Conservation (phyloP, 345 rosid species). For the Arabis hirsuta region DNA sequence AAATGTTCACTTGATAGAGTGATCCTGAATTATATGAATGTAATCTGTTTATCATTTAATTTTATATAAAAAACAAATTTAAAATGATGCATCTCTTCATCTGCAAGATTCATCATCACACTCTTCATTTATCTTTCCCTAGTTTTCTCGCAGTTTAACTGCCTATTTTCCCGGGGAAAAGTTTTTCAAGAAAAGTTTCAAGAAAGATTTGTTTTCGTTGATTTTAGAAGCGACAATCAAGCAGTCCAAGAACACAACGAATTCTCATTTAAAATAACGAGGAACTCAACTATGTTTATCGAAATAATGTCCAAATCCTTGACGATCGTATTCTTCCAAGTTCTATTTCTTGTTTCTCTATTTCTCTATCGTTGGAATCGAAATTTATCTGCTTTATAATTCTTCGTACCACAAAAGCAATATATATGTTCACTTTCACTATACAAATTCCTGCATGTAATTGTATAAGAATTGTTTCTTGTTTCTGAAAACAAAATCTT, state of each 20-base stretch:
- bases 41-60: too few relatives aligned
- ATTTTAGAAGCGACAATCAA: constrained; percentile 13
- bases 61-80: too few relatives aligned
- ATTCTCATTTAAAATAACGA: constrained; percentile 4
- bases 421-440: background rate
- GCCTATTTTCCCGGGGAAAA: too few relatives aligned
- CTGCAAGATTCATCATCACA: too few relatives aligned
- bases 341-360: constrained; percentile 20
- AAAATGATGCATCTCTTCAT: too few relatives aligned
- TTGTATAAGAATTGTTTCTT: background rate
- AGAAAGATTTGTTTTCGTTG: constrained; percentile 17
- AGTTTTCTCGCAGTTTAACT: constrained; percentile 19
- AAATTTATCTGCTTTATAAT: background rate
- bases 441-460: background rate
- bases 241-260: background rate
- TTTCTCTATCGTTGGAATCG: background rate
- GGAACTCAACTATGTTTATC: constrained; percentile 3
- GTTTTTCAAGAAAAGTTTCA: constrained; percentile 9
- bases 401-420: background rate
- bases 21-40: too few relatives aligned
- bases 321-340: constrained; percentile 9
- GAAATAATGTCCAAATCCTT: background rate
- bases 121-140: constrained; percentile 1
- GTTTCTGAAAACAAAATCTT: background rate
- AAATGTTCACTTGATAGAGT: too few relatives aligned